phyloP scores from a whole-genome alignment of 2,329 filamentous ascomycete genomes.

The Hirsutella thompsonii region DNA sequence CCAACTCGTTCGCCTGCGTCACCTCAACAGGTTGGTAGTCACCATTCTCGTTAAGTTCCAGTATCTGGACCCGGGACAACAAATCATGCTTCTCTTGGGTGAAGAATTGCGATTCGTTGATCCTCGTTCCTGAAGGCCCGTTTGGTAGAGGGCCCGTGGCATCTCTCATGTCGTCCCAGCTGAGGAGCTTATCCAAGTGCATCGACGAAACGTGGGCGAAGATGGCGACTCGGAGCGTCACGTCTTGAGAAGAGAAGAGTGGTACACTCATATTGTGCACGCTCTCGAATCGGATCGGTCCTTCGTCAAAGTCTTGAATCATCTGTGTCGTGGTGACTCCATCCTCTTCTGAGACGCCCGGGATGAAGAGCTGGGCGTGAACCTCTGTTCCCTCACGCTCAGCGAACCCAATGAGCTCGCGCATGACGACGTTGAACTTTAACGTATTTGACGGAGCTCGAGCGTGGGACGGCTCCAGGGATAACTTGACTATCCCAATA shows the following conservation, averaged over 20 bases:
- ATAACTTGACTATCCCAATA: constrained; percentile 80
- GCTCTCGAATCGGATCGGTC: constrained; percentile 85
- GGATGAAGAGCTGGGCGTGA: constrained; percentile 92
- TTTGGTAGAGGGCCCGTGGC: constrained; percentile 41
- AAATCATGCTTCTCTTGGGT: constrained; percentile 90
- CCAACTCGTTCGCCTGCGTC: constrained; percentile 69
- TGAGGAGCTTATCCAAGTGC: constrained; percentile 92
- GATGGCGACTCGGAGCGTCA: constrained; percentile 73
- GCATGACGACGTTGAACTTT: constrained; percentile 98
- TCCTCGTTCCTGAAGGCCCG: constrained; percentile 47
- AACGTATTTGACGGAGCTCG: constrained; percentile 83
- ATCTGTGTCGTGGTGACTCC: constrained; percentile 92
- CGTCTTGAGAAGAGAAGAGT: constrained; percentile 54
- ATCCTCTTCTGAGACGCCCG: constrained; percentile 77
- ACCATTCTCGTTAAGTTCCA: constrained; percentile 84
- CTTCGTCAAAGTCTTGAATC: constrained; percentile 88
- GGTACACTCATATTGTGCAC: constrained; percentile 97
- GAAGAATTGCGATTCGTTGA: constrained; percentile 86
- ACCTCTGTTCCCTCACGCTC: constrained; percentile 93
- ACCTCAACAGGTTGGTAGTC: constrained; percentile 91
- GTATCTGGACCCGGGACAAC: constrained; percentile 74
- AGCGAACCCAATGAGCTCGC: constrained; percentile 85
- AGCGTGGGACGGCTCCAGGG: constrained; percentile 84
- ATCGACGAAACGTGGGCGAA: constrained; percentile 85
- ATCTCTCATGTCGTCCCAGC: constrained; percentile 98